Evolutionary conservation across 169 alveolate species (phyloP).

Genomic region (Amoebophrya sp.): DNA sequence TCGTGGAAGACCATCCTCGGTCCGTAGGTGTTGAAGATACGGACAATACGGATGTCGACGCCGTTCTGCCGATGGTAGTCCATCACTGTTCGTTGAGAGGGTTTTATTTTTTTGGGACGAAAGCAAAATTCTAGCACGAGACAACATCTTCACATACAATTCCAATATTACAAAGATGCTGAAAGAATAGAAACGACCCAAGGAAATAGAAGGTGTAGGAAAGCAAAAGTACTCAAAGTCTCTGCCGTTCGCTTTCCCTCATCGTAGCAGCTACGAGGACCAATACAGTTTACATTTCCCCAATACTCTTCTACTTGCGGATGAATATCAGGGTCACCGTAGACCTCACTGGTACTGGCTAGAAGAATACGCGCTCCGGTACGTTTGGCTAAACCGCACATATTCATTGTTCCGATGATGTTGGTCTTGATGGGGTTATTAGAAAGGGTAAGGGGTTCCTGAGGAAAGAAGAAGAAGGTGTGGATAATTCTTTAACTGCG

Average conservation of each 20-base stretch:
- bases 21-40: slow-evolving; percentile 65
- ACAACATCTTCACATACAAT: too few species aligned
- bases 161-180: too few species aligned
- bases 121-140: too few species aligned
- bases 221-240: slow-evolving; percentile 41
- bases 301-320: slow-evolving; percentile 60
- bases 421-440: slow-evolving; percentile 62
- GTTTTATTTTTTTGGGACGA: too few species aligned
- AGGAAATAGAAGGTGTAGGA: too few species aligned
- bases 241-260: slow-evolving; percentile 67
- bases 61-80: slow-evolving; percentile 55
- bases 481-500: too few species aligned
- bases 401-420: slow-evolving; percentile 59
- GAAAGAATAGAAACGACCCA: too few species aligned
- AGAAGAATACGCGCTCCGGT: slow-evolving; percentile 56
- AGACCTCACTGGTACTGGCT: slow-evolving; percentile 62
- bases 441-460: too few species aligned
- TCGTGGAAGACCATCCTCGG: slow-evolving; percentile 62
- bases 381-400: slow-evolving; percentile 57
- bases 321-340: slow-evolving; percentile 64
- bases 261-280: slow-evolving; percentile 64
- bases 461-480: too few species aligned
- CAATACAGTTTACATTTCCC: slow-evolving; percentile 63
- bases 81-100: too few species aligned
- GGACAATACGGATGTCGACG: slow-evolving; percentile 59